Base-by-base conservation (phyloP, 2,329 filamentous ascomycete genomes). In the Colletotrichum phormii region DNA sequence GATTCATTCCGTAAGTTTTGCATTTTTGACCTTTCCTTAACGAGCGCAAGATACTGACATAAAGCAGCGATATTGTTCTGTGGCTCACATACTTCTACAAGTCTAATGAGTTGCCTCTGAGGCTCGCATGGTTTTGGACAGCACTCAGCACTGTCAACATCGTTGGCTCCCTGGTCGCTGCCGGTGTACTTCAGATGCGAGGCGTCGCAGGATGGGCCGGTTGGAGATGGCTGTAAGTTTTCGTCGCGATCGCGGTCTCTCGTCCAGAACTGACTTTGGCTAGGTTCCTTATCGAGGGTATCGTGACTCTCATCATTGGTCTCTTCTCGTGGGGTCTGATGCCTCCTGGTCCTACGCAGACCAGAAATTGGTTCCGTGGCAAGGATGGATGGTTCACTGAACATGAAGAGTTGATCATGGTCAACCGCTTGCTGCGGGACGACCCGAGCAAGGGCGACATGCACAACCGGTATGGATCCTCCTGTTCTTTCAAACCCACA, bases 381-480 rank as follows among this genome's bases (percentile, higher is more conserved):
- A 86, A 88, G 65, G 82, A 79, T 84, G 90, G 90, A 1, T 92
- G 89, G 88, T 92, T 92, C 78, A 87, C 77, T 3, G 88, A 91
- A 57, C 85, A 85, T 2, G 90, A 92, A 71, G 89, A 92, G 76
- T 83, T 84, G 64, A 92, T 92, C 75, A 86, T 92, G 73, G 89
- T 92, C 31, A 92, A 91, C 75, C 83, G 90, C 1, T 82, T 89
- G 11, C 82, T 86, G 5, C 86, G 90, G 0, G 90, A 92, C 71
- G 90, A 91, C 68, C 90, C 90, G 1, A 86, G 84, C 69, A 90
- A 90, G 77, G 88, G 87, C 11, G 88, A 89, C 73, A 90, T 92
- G 88, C 88, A 91, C 78, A 91, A 91, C 76, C 83, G 89, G 18
- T 79, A 78, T 22, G 75, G 2, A 46, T 5, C 15, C 22, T 15